Base-by-base conservation (phyloP, 1,284 basidiomycete species). In the Phlebopus sp. region DNA sequence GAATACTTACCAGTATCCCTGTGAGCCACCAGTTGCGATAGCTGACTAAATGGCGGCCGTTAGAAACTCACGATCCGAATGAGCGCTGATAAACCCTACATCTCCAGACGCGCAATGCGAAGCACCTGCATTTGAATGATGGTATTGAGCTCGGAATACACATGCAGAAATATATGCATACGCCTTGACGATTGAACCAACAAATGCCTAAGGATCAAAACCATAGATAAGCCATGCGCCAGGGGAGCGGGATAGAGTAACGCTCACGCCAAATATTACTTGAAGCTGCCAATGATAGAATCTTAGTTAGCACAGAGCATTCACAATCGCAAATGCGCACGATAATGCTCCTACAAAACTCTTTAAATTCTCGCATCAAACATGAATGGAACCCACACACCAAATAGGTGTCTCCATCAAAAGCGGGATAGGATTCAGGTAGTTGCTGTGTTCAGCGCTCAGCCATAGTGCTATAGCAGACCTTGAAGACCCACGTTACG, bases 101-200 rank as follows among this genome's bases (percentile, higher is more conserved):
- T 67, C 83, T 69, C 81, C 82, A 86, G 41, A 87, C 82, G 30
- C 84, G 76, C 55, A 84, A 64, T 1, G 72, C 76, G 51, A 85
- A 86, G 50, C 77, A 77, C 23, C 84, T 86, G 37, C 1, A 43
- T 18, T 13, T 17, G 1, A n/a, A 30, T n/a, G 18, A 29, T 21
- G 15, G 25, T 23, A 17, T 29, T 47, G 35, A 27, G 43, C 4
- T 29, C 11, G 17, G 7, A 21, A 2, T 29, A 18, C 17, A 3
- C n/a, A n/a, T 7, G 4, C 37, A 41, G 45, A 45, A 7, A 6
- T 17, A 47, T n/a, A 42, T 42, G 69, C 79, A 50, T 52, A 86
- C 82, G 67, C 62, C 63, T 84, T 86, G 32, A 86, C 83, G 35
- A 84, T 69, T 6, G 69, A 62, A n/a, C 81, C 83, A 15, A 78